Evolutionary conservation across 75 land plant species (phyloP), one percentile per base, ranked within the genome.

Genomic region (Larix kaempferi): DNA sequence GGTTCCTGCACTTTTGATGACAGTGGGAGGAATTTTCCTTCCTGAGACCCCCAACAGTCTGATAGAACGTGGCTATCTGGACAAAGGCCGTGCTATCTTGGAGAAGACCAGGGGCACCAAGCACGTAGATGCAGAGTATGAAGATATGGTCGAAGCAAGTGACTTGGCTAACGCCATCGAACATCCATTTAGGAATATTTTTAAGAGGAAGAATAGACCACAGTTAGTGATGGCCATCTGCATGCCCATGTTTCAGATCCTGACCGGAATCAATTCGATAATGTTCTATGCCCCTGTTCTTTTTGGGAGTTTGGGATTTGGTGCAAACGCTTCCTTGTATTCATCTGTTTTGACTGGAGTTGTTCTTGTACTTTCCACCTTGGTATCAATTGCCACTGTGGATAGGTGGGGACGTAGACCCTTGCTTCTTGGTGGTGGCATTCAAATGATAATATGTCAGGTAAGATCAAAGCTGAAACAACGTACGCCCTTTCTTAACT

Each of bases 271-370:
- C 80, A 80, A 80, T 44, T 76, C 78, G 71, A 74, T 84, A 57
- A 74, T 81, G 82, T 84, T 85, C 78, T 85, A 85, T 67, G 84
- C 81, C 15, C 84, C 87, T 4, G 87, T 82, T 15, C 78, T 85
- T 6, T 79, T 85, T 61, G 23, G 29, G 23, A 81, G 77, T 37
- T 29, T 84, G 21, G 86, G 86, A 27, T 78, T 77, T 56, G 80
- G 84, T 54, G 54, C 27, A 44, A 69, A 78, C 44, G 80, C 83
- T 21, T 56, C 84, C 7, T 88, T 93, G 64, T 91, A 91, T 78
- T 87, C 95, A 16, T 88, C 91, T 10, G 93, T 91, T 25, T 55
- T 93, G 77, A 89, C 90, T 3, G 91, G 95, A 33, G 93, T 88
- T 7, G 95, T 90, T 8, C 85, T 88, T 21, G 83, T 73, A 37